phyloP scores from a whole-genome alignment of 106 monocot genomes.

The Acorus calamus region DNA sequence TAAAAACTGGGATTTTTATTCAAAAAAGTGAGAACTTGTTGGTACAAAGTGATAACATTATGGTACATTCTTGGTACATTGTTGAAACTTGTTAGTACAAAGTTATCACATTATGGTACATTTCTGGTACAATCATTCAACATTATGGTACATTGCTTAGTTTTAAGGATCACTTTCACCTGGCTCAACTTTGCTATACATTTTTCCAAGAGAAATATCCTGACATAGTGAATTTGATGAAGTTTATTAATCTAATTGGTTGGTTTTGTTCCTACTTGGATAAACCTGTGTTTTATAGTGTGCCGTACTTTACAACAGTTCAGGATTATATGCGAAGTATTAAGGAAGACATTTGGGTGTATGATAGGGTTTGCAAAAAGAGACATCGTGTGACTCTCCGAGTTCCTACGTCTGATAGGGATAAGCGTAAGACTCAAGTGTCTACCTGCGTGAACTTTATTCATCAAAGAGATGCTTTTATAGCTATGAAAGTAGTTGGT shows the following conservation, averaged over 20 bases:
- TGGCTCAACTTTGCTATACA: neutral
- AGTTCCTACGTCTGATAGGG: conserved; percentile 1
- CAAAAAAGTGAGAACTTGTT: too few relatives aligned
- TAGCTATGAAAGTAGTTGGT: conserved; percentile 1
- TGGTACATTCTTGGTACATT: too few relatives aligned
- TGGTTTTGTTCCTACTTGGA: neutral
- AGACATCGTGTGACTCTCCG: conserved; percentile 3
- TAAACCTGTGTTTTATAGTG: conserved; percentile 1
- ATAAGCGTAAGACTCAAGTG: neutral
- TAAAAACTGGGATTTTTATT: too few relatives aligned
- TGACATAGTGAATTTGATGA: neutral
- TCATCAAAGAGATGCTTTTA: conserved; percentile 6
- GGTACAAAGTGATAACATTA: too few relatives aligned
- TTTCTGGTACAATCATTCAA: too few relatives aligned
- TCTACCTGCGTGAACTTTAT: conserved; percentile 4
- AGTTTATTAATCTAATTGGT: neutral
- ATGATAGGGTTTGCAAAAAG: too few relatives aligned
- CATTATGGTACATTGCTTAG: neutral
- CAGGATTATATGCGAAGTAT: conserved; percentile 14
- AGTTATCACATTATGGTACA: too few relatives aligned
- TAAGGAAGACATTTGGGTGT: too few relatives aligned
- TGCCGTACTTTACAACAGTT: neutral
- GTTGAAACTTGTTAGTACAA: too few relatives aligned
- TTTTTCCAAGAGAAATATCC: conserved; percentile 1
- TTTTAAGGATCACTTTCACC: neutral